Evolutionary conservation across 345 rosid genomes (phyloP), one percentile per base, ranked within the genome.

Genomic region (Punica granatum): DNA sequence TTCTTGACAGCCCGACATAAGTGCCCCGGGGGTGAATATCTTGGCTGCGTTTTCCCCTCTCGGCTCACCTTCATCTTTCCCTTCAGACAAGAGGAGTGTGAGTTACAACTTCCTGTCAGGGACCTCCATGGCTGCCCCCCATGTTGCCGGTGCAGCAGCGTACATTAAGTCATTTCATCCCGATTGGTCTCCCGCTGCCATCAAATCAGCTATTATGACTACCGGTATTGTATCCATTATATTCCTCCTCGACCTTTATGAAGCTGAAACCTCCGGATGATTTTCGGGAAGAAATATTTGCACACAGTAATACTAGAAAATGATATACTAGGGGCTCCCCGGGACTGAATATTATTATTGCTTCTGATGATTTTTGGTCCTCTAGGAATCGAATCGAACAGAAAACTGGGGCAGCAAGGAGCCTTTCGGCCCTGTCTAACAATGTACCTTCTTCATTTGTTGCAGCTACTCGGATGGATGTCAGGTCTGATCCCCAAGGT

Each of bases 61-160:
- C 39, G 64, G 0, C 70, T 80, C 65, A 37, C 72, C 65, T 75
- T 79, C 51, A 39, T 37, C 2, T 43, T 71, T 0, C 21, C 49
- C 21, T 60, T 77, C 41, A 69, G 76, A 68, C 72, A 72, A 64
- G 70, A 71, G 56, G 33, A 70, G 23, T 77, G 72, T 67, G 39
- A 42, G 0, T 69, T 75, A 11, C 73, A 76, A 58, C 71, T n/a
- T 84, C 14, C 0, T 76, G 23, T 78, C 86, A 1, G 92, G 86
- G 65, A 86, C 92, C n/a, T 84, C 87, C 25, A 82, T 86, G 84
- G 10, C 92, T 42, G 81, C 85, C 65, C 87, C 92, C 0, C 92
- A 86, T 64, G 78, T 64, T 33, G 73, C 90, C 14, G 85, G 82
- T 41, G 70, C 59, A 36, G 85, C 86, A 7, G 82, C 82, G 33